phyloP scores from a whole-genome alignment of 306 rosid species.

The Malus fusca region DNA sequence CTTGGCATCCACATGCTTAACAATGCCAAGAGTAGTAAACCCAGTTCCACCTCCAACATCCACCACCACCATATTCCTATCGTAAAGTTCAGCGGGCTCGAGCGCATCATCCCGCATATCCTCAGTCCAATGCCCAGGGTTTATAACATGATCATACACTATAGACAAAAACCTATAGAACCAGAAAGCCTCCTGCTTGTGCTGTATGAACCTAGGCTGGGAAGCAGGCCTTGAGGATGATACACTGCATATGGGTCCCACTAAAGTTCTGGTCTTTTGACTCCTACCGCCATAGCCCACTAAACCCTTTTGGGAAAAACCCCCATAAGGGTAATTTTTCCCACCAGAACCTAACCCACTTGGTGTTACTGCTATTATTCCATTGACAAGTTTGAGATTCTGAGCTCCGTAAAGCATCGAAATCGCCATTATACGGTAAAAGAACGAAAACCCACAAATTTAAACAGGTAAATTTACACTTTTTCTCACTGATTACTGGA shows the following conservation, averaged over 20 bases:
- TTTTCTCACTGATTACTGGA: background rate
- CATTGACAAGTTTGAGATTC: constrained; percentile 36
- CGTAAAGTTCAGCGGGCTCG: constrained; percentile 73
- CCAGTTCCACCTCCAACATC: constrained; percentile 96
- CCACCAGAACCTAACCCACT: constrained; percentile 36
- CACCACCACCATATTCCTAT: constrained; percentile 65
- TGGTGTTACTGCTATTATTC: constrained; percentile 23
- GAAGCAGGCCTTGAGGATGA: constrained; percentile 76
- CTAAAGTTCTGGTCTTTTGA: constrained; percentile 10
- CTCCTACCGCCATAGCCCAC: constrained; percentile 17
- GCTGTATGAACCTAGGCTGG: constrained; percentile 88
- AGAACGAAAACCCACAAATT: constrained; percentile 1
- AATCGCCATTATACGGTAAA: constrained; percentile 47
- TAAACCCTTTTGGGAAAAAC: constrained; percentile 29
- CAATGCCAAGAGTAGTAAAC: constrained; percentile 82
- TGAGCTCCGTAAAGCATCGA: constrained; percentile 64
- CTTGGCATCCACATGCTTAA: constrained; percentile 83
- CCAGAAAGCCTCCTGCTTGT: constrained; percentile 94
- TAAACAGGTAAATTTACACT: background rate
- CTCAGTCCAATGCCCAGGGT: constrained; percentile 96
- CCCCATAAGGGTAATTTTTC: constrained; percentile 29
- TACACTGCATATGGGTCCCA: constrained; percentile 42
- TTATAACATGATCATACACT: constrained; percentile 78
- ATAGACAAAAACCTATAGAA: constrained; percentile 83
- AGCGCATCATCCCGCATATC: constrained; percentile 96